Conservation (phyloP, 352 stramenopile species). For the Globisporangium camurandrum region DNA sequence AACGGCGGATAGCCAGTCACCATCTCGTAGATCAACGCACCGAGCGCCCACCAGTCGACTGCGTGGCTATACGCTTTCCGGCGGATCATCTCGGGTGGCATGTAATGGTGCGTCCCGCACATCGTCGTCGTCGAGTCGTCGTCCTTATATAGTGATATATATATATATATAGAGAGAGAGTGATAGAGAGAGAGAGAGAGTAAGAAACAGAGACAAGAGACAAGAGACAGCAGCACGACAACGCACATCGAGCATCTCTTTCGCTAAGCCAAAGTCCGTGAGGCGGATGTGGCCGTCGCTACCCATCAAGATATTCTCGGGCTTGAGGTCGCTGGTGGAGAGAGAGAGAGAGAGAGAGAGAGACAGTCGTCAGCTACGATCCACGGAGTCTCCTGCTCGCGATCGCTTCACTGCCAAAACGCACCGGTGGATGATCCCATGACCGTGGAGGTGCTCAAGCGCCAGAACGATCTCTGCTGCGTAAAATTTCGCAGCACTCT, state of each 20-base stretch:
- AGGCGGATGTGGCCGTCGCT: constrained; percentile 76
- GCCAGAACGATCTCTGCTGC: constrained; percentile 79
- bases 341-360: too few relatives aligned
- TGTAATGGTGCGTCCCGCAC: constrained; percentile 84
- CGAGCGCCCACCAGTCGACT: constrained; percentile 85
- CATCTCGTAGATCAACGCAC: constrained; percentile 83
- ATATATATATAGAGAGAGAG: not conserved
- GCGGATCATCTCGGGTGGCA: constrained; percentile 83
- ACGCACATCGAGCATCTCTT: constrained; percentile 64
- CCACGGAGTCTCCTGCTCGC: not conserved
- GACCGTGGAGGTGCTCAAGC: constrained; percentile 66
- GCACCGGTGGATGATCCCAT: constrained; percentile 74
- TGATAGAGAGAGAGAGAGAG: too few relatives aligned
- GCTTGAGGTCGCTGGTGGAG: constrained; percentile 63
- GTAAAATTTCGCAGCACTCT: constrained; percentile 73
- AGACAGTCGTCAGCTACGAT: too few relatives aligned
- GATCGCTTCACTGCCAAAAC: not conserved
- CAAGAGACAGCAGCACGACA: not conserved
- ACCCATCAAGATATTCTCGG: constrained; percentile 79
- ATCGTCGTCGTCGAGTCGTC: constrained; percentile 74
- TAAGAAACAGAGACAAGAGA: too few relatives aligned
- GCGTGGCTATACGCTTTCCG: constrained; percentile 77
- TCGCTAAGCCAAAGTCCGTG: constrained; percentile 81
- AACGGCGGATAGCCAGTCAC: constrained; percentile 80
- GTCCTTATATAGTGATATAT: constrained; percentile 37